A percentile compares a stretch with the other conserved stretches of the same genome.
phyloP scores from a whole-genome alignment of 352 stramenopile genomes.

The Albugo candida region DNA sequence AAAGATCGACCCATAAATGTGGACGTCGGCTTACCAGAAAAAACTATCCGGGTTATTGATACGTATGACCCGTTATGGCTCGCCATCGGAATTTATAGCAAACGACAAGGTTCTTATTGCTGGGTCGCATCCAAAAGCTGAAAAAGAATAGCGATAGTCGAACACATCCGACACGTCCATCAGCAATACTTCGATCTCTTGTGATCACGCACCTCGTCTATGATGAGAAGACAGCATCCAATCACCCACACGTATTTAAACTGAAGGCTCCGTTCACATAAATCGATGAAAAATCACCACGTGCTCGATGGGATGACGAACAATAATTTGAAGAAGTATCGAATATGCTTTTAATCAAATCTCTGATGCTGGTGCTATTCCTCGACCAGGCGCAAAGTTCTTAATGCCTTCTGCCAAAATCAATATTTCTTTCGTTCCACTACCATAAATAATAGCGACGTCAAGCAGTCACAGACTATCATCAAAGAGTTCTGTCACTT shows the following conservation, averaged over 20 bases:
- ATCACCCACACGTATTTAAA: conserved; percentile 16
- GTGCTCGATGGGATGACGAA: conserved; percentile 10
- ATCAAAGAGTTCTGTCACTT: conserved; percentile 83
- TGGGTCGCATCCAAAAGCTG: not conserved
- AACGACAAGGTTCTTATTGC: not conserved
- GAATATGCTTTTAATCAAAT: conserved; percentile 75
- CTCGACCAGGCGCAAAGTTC: conserved; percentile 73
- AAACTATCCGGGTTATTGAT: conserved; percentile 70
- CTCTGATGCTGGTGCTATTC: conserved; percentile 86
- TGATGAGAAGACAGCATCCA: not conserved
- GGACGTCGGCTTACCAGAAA: conserved; percentile 74
- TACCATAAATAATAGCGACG: conserved; percentile 8
- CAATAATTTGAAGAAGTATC: conserved; percentile 74
- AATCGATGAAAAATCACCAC: not conserved
- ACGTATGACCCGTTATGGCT: conserved; percentile 86
- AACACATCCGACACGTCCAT: not conserved
- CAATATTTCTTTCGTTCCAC: conserved; percentile 78
- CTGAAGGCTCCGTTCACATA: conserved; percentile 23
- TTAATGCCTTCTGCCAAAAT: conserved; percentile 64
- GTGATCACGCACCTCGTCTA: not conserved
- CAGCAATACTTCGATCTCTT: not conserved
- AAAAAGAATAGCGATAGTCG: not conserved
- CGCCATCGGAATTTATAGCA: conserved; percentile 63
- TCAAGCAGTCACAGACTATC: conserved; percentile 86
- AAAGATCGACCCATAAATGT: conserved; percentile 77